Evolutionary conservation across 1,284 basidiomycete genomes (phyloP).

Genomic region (Leucoagaricus sp.): DNA sequence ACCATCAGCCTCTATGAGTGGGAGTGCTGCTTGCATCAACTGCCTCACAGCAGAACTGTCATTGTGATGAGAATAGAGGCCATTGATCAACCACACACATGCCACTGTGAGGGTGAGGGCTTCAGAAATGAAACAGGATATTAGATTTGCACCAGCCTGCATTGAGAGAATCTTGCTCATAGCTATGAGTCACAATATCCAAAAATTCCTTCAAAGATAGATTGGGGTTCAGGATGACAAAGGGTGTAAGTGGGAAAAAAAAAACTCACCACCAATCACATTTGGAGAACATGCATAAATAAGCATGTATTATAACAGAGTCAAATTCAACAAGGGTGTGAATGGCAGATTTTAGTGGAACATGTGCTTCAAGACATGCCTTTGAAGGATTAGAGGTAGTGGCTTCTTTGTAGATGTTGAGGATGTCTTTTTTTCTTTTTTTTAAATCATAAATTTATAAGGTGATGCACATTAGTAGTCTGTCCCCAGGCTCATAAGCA

Average conservation of each 20-base stretch:
- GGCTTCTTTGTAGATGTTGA: conserved; percentile 20
- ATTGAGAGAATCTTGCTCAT: conserved; percentile 17
- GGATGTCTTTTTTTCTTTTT: too few relatives aligned
- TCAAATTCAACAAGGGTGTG: background rate
- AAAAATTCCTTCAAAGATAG: conserved; percentile 10
- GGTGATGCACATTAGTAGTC: too few relatives aligned
- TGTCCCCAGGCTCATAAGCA: too few relatives aligned
- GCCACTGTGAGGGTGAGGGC: too few relatives aligned
- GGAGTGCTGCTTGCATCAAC: conserved; percentile 20
- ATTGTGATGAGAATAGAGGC: conserved; percentile 20
- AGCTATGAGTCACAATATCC: conserved; percentile 17
- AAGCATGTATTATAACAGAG: background rate
- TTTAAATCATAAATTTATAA: too few relatives aligned
- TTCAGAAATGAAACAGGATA: too few relatives aligned
- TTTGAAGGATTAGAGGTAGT: conserved; percentile 15
- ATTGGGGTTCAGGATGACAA: background rate
- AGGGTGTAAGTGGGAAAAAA: background rate
- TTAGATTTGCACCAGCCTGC: conserved; percentile 20
- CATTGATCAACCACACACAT: too few relatives aligned
- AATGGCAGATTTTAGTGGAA: background rate
- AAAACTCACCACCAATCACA: conserved; percentile 23
- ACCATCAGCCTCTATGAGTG: background rate
- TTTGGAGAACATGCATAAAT: conserved; percentile 13
- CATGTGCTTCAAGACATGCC: conserved; percentile 22
- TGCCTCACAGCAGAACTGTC: conserved; percentile 17